Evolutionary conservation across 2,329 filamentous ascomycete genomes (phyloP), one percentile per base, ranked within the genome.

Genomic region (Fusarium pseudocircinatum): DNA sequence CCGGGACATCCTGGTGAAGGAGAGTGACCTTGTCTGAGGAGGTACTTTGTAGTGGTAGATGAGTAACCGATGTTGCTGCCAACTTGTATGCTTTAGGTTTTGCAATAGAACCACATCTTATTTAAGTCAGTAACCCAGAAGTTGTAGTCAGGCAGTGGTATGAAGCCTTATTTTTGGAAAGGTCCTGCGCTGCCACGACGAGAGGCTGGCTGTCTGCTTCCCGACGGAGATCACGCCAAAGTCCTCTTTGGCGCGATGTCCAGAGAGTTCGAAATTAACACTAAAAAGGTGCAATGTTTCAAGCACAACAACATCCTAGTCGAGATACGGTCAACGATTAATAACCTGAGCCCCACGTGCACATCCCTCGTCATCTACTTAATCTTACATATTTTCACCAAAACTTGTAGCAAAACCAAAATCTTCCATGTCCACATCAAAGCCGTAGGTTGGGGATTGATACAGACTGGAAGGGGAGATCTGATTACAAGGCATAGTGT

Each of bases 1-100:
- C 0, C 44, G 50, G 26, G 69, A 72, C 37, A 62, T 72, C 0
- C 1, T 68, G 26, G 37, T 68, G 1, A 68, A 44, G 15, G 65
- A 68, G 12, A 68, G 47, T 12, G 63, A 68, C 13, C 42, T 66
- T 16, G 34, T 36, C 28, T 30, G 28, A 28, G 28, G 28, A 30
- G 28, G 28, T 8, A 30, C 6, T 30, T 30, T 7, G 28, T 30
- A 30, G 28, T 30, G 28, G 28, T 30, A 9, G 28, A 30, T 30
- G 8, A 30, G 28, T 30, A 30, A 30, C 28, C 28, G 28, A 30
- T 30, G 28, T 30, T 30, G 28, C 7, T 8, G 28, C 28, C 28
- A 30, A 30, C 28, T 30, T 30, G 8, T 30, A 30, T 30, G 8
- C 28, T 30, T 30, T 30, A 30, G 28, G 8, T 30, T 7, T 30